These are phyloP conservation scores for Pleurostoma richardsiae DNA, from an alignment of 2,329 filamentous ascomycete genomes.

Conservation along the genomic window DNA sequence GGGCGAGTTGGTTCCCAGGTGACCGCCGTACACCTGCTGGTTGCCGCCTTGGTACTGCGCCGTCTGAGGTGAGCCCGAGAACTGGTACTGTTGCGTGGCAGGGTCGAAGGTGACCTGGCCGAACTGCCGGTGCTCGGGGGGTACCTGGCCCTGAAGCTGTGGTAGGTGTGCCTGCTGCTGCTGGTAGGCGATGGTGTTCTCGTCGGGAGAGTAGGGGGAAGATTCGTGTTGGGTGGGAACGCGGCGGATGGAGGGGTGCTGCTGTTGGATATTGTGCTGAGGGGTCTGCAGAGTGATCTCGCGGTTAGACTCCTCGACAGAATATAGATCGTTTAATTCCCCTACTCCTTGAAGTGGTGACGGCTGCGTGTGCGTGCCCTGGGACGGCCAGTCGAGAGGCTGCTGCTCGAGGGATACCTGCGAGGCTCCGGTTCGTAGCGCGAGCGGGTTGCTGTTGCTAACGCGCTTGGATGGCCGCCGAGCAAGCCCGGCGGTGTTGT, in stretches of 20 bases:
- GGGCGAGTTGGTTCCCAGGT: slow-evolving; percentile 30
- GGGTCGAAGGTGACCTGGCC: slow-evolving; percentile 33
- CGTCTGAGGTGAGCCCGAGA: slow-evolving; percentile 16
- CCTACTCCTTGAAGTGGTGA: slow-evolving; percentile 41
- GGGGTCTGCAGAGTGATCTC: slow-evolving; percentile 33
- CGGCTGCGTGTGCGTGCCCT: slow-evolving; percentile 25
- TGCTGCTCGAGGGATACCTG: slow-evolving; percentile 30
- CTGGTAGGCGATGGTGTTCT: slow-evolving; percentile 34
- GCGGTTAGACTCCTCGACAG: slow-evolving; percentile 31
- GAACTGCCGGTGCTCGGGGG: slow-evolving; percentile 29
- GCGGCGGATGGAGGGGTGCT: slow-evolving; percentile 40
- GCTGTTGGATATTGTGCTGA: slow-evolving; percentile 19
- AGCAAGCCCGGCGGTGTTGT: slow-evolving; percentile 41
- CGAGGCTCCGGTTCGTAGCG: slow-evolving; percentile 34
- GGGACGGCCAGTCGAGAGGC: slow-evolving; percentile 24
- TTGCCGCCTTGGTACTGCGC: slow-evolving; percentile 25
- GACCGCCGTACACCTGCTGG: slow-evolving; percentile 26
- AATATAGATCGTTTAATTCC: slow-evolving; percentile 26
- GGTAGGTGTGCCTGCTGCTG: slow-evolving; percentile 22
- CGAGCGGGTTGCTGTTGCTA: slow-evolving; percentile 37
- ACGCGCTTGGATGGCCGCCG: slow-evolving; percentile 54
- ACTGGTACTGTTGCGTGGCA: slow-evolving; percentile 16
- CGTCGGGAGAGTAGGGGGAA: slow-evolving; percentile 38
- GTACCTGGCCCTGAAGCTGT: slow-evolving; percentile 27
- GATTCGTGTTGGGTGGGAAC: slow-evolving; percentile 39